Evolutionary conservation across 805 yeast species (phyloP), one percentile per base, ranked within the genome.

Genomic region (Ogataea haglerorum): DNA sequence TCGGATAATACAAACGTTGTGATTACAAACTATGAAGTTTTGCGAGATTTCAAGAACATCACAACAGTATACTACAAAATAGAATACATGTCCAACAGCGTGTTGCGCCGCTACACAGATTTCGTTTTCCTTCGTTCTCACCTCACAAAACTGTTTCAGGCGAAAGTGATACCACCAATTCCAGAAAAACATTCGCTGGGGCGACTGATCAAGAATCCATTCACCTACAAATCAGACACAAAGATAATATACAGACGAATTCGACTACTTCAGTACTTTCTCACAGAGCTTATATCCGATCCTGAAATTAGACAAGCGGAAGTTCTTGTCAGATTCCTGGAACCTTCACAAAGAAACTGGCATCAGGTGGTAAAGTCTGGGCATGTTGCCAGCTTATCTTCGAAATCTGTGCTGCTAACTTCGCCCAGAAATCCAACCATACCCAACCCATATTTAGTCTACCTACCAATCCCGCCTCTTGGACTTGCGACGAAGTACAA

Each of bases 91-190:
- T 23, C 44, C n/a, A 37, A 48, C 17, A 33, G 38, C n/a, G 52
- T 57, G 2, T 73, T 88, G 26, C 71, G 99, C 55, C 72, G 98
- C 35, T 93, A 93, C 59, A 83, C 95, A 7, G 99, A 93, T 61
- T 93, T 93, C 57, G 95, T 82, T 52, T 80, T 90, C 28, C 70
- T 93, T 26, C 71, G 96, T 42, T 80, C 78, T 21, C 75, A 81
- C 4, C 66, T 93, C 24, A 67, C 78, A 2, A 78, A 80, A 48
- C 69, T 90, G 39, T 82, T 84, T 53, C 99, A 98, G 4, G 79
- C 95, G 5, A 64, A 85, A n/a, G 76, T 93, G 9, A 78, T 93
- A 8, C 98, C 99, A 3, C 96, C 97, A 1, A 87, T 93, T n/a
- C 99, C 99, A 0, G 85, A 82, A 57, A 85, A 85, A 55, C 93